These are phyloP conservation scores for Colletotrichum lupini DNA, from an alignment of 2,329 filamentous ascomycete genomes.

Conservation along the genomic window DNA sequence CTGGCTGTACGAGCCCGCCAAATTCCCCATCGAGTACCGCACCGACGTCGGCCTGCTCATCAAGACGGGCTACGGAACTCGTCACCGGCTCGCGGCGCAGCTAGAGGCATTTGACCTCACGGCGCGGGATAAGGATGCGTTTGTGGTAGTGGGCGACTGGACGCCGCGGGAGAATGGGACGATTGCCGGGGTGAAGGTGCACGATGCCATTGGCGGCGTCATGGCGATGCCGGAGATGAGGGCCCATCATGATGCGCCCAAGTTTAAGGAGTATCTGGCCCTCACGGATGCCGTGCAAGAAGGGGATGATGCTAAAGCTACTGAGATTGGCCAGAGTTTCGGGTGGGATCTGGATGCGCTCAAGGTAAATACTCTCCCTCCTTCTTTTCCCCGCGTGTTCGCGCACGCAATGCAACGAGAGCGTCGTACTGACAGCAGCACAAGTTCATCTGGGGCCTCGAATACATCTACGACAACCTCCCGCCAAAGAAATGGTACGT, in stretches of 20 bases:
- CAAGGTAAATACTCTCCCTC: constrained; percentile 49
- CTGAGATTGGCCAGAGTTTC: constrained; percentile 48
- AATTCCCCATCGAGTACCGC: constrained; percentile 55
- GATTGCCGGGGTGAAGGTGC: constrained; percentile 48
- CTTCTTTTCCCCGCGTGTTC: background rate
- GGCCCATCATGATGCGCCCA: constrained; percentile 42
- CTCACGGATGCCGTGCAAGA: constrained; percentile 51
- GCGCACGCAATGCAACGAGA: background rate
- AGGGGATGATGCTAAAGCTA: constrained; percentile 51
- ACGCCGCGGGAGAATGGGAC: constrained; percentile 48
- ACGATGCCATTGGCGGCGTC: constrained; percentile 52
- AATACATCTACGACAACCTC: constrained; percentile 60
- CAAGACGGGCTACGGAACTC: constrained; percentile 68
- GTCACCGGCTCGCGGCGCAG: constrained; percentile 57
- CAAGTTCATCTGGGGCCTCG: constrained; percentile 66
- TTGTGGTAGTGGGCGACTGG: constrained; percentile 64
- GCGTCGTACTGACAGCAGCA: background rate
- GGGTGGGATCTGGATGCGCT: constrained; percentile 63
- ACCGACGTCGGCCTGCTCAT: constrained; percentile 62
- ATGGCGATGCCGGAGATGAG: constrained; percentile 48
- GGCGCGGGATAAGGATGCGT: constrained; percentile 50
- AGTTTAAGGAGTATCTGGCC: constrained; percentile 53
- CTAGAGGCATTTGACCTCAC: constrained; percentile 56
- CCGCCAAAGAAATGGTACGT: constrained; percentile 70
- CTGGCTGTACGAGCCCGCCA: constrained; percentile 53